Percentiles rank a stretch among this genome's conserved stretches.
Evolutionary conservation across 305 asterid species (phyloP).

Genomic region (Petunia hybrid): DNA sequence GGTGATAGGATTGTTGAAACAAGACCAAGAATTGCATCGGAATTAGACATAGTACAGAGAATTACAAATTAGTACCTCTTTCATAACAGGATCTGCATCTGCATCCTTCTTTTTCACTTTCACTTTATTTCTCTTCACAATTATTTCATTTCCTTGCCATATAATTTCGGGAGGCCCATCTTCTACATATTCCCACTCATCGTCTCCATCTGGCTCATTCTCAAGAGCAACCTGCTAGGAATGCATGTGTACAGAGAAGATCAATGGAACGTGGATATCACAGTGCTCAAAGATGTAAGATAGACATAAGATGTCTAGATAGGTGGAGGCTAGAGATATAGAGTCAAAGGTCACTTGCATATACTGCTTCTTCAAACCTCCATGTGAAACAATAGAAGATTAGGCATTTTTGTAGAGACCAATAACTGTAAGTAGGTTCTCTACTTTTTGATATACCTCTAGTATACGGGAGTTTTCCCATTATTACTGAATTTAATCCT

Average conservation of each 20-base stretch:
- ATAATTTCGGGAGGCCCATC: slow-evolving; percentile 98
- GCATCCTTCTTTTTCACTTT: slow-evolving; percentile 70
- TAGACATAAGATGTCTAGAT: slow-evolving; percentile 7
- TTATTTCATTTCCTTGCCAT: slow-evolving; percentile 98
- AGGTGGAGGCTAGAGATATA: neutral
- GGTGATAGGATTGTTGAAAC: slow-evolving; percentile 29
- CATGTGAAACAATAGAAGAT: neutral
- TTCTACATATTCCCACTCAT: slow-evolving; percentile 86
- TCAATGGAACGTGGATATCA: neutral
- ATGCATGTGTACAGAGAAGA: slow-evolving; percentile 5
- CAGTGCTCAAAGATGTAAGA: slow-evolving; percentile 4
- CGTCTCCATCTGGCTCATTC: slow-evolving; percentile 62
- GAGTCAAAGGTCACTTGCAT: neutral
- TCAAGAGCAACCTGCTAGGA: slow-evolving; percentile 58
- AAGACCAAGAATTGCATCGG: neutral
- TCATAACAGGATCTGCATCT: slow-evolving; percentile 41
- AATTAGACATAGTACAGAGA: neutral
- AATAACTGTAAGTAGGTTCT: neutral
- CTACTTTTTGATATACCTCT: neutral
- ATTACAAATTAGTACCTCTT: slow-evolving; percentile 59
- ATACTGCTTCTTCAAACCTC: neutral
- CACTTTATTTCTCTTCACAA: slow-evolving; percentile 86
- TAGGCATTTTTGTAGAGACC: neutral
- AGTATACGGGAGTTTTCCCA: neutral
- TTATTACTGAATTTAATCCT: neutral